Percentiles rank a stretch among this genome's conserved stretches.
phyloP scores from a whole-genome alignment of 495 filamentous ascomycete genomes.

The Xylaria acuta region DNA sequence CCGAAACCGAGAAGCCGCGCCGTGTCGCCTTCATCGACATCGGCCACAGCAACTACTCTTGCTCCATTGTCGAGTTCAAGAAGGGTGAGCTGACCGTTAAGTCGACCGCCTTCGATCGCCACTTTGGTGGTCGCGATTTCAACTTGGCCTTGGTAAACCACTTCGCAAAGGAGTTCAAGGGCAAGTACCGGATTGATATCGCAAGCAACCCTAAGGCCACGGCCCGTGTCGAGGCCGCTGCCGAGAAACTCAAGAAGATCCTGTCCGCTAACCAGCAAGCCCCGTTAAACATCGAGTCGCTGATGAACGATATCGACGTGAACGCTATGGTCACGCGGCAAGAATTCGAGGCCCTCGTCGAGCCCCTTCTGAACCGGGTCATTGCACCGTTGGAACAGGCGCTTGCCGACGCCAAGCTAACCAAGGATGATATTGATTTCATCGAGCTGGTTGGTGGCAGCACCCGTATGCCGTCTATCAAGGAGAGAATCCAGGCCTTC shows the following conservation, averaged over 20 bases:
- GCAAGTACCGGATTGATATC: constrained; percentile 92
- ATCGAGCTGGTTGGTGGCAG: constrained; percentile 95
- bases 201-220: constrained; percentile 85
- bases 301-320: constrained; percentile 98
- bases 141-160: constrained; percentile 94
- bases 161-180: constrained; percentile 92
- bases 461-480: constrained; percentile 92
- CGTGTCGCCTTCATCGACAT: constrained; percentile 95
- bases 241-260: constrained; percentile 99
- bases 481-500: constrained; percentile 86
- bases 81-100: constrained; percentile 97
- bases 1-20: constrained; percentile 88
- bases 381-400: constrained; percentile 83
- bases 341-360: constrained; percentile 88
- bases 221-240: constrained; percentile 81
- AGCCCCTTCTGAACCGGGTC: constrained; percentile 80
- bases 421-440: constrained; percentile 87
- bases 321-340: constrained; percentile 88
- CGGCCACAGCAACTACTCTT: constrained; percentile 93
- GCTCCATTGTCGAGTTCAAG: constrained; percentile 92
- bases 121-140: constrained; percentile 97
- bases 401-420: constrained; percentile 88
- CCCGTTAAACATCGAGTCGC: constrained; percentile 96
- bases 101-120: constrained; percentile 90
- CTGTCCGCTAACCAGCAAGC: constrained; percentile 93